These are phyloP conservation scores for Seiridium cupressi DNA, from an alignment of 2,329 filamentous ascomycete species.

Conservation along the genomic window DNA sequence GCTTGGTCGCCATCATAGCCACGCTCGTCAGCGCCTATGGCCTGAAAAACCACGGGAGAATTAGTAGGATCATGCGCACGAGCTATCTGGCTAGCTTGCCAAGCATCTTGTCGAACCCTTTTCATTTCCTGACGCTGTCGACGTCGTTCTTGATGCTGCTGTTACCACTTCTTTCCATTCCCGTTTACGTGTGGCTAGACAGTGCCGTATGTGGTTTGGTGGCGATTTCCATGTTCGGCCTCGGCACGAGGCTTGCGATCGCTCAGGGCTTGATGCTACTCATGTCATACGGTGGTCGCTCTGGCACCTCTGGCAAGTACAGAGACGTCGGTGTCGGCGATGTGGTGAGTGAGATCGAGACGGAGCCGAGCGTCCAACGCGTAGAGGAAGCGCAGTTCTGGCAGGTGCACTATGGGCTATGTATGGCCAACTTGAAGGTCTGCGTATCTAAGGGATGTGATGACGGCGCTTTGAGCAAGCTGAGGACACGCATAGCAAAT, in stretches of 20 bases:
- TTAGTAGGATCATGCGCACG: constrained; percentile 87
- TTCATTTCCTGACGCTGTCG: constrained; percentile 88
- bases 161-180: constrained; percentile 76
- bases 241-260: constrained; percentile 80
- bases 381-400: constrained; percentile 95
- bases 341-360: constrained; percentile 81
- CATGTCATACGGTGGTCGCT: constrained; percentile 73
- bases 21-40: constrained; percentile 85
- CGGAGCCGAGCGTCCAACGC: constrained; percentile 70
- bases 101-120: constrained; percentile 87
- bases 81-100: constrained; percentile 79
- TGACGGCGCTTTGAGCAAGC: constrained; percentile 67
- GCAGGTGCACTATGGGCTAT: constrained; percentile 97
- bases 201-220: constrained; percentile 78
- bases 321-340: constrained; percentile 58
- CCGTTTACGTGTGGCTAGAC: constrained; percentile 83
- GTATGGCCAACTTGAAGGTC: constrained; percentile 91
- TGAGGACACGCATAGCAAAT: constrained; percentile 74
- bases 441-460: constrained; percentile 63
- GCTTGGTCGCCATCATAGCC: constrained; percentile 75
- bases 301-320: constrained; percentile 23
- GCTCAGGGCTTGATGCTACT: constrained; percentile 91
- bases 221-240: constrained; percentile 81
- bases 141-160: constrained; percentile 80
- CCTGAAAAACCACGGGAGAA: constrained; percentile 86